Percentiles rank a stretch among this genome's conserved stretches.
Evolutionary conservation across 1,284 basidiomycete species (phyloP).

Genomic region (Rugosomyces carneus): DNA sequence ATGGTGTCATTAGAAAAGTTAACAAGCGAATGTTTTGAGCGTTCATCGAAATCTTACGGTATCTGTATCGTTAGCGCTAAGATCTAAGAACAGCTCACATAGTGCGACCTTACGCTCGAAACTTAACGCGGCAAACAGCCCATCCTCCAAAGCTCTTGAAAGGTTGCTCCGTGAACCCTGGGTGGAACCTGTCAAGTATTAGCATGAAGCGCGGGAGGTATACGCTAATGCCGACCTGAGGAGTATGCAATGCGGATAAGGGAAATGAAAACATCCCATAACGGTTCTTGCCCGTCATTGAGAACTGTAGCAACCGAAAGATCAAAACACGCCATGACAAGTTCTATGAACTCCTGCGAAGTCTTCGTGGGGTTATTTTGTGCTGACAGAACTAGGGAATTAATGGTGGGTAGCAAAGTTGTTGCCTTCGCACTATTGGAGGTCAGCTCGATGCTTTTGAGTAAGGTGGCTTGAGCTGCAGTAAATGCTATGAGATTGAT

Average conservation of each 20-base stretch:
- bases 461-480: slow-evolving; percentile 47
- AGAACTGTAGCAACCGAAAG: slow-evolving; percentile 37
- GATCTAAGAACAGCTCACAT: slow-evolving; percentile 47
- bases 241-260: slow-evolving; percentile 41
- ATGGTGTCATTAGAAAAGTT: not conserved
- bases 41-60: slow-evolving; percentile 35
- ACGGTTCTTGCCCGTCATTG: slow-evolving; percentile 35
- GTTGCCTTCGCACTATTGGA: slow-evolving; percentile 60
- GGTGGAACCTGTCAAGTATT: slow-evolving; percentile 19
- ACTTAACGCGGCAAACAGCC: slow-evolving; percentile 46
- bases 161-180: slow-evolving; percentile 35
- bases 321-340: slow-evolving; percentile 56
- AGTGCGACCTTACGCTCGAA: slow-evolving; percentile 49
- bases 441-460: slow-evolving; percentile 57
- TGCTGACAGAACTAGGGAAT: slow-evolving; percentile 28
- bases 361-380: slow-evolving; percentile 15
- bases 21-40: not conserved
- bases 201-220: not conserved
- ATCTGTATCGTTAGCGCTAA: slow-evolving; percentile 39
- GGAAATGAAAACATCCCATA: slow-evolving; percentile 45
- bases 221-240: slow-evolving; percentile 31
- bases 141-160: slow-evolving; percentile 38
- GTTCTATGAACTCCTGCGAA: slow-evolving; percentile 34
- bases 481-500: slow-evolving; percentile 54
- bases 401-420: slow-evolving; percentile 59